Evolutionary conservation across 2,329 filamentous ascomycete genomes (phyloP), one percentile per base, ranked within the genome.

Genomic region (Allantophomopsis cytisporea): DNA sequence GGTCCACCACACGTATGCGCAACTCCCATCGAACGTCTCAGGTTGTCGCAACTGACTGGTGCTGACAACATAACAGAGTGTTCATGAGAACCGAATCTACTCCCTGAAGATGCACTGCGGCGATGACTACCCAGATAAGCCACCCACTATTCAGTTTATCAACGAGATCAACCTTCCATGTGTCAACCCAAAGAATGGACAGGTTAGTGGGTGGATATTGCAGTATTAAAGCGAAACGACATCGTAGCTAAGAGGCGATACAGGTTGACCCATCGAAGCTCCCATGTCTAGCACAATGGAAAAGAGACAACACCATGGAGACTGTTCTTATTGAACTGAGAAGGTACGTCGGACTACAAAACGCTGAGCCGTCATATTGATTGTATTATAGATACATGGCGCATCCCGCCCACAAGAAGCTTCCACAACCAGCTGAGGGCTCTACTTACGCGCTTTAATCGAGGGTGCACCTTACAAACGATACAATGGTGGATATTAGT

Each of bases 81-180:
- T 81, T 45, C 89, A 96, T 60, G 91, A 98, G 70, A 98, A 98
- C 65, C 83, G 91, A 55, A 98, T 98, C 66, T 98, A 98, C 71
- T 93, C 86, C 51, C 74, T 98, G 54, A 93, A 89, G 63, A 94
- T 98, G 67, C 82, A 94, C 66, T 98, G 91, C 66, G 88, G 87
- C 45, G 71, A 78, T 37, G 69, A 83, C 42, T 98, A 98, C 60
- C 91, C 91, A 39, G 87, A 94, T 58, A 68, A 75, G 45, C 91
- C 91, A 35, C 91, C 91, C 0, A 78, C 81, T 38, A 84, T 98
- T 54, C 80, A 89, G 55, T 98, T 98, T 63, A 78, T 91, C 53
- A 94, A 83, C 54, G 83, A 86, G 62, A 81, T 98, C 65, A 95
- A 96, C 65, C 74, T 96, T n/a, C 91, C 91, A 18, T 94, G 89